These are phyloP conservation scores for Mycena vitilis DNA, from an alignment of 768 basidiomycete genomes.

Conservation along the genomic window DNA sequence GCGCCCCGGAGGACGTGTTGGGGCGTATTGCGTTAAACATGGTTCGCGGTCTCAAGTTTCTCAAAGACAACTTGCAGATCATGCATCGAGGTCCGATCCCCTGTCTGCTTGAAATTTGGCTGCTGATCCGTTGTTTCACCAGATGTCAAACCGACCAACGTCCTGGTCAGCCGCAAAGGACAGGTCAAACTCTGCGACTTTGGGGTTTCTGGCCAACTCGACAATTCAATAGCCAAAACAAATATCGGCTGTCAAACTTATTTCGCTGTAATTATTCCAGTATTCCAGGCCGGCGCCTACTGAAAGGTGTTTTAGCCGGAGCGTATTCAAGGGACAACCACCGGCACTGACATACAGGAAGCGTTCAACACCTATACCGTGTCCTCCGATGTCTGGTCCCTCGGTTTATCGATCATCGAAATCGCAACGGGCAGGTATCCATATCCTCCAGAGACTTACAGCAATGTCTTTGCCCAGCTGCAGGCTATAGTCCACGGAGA, in stretches of 20 bases:
- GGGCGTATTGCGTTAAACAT: constrained; percentile 84
- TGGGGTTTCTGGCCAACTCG: constrained; percentile 98
- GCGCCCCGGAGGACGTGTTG: constrained; percentile 84
- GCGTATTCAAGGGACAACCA: constrained; percentile 82
- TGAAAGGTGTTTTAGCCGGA: constrained; percentile 73
- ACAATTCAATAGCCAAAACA: constrained; percentile 95
- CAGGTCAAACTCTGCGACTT: constrained; percentile 97
- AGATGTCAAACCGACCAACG: constrained; percentile 96
- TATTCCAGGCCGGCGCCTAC: constrained; percentile 5
- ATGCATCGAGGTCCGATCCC: constrained; percentile 62
- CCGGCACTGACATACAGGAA: constrained; percentile 75
- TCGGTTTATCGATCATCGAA: constrained; percentile 94
- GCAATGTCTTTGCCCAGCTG: constrained; percentile 94
- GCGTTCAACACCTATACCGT: constrained; percentile 93
- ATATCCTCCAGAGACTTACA: constrained; percentile 97
- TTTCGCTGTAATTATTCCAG: constrained; percentile 82
- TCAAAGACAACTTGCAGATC: constrained; percentile 94
- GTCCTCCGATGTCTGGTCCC: constrained; percentile 97
- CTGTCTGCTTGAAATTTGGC: constrained; percentile 12
- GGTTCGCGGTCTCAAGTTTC: constrained; percentile 91
- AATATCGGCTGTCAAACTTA: constrained; percentile 99
- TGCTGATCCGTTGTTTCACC: constrained; percentile 19
- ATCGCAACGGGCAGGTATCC: constrained; percentile 92
- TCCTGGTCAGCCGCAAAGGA: constrained; percentile 90
- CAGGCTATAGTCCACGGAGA: constrained; percentile 98